Evolutionary conservation across 2,329 filamentous ascomycete genomes (phyloP).

Genomic region (Aureobasidium sp.): DNA sequence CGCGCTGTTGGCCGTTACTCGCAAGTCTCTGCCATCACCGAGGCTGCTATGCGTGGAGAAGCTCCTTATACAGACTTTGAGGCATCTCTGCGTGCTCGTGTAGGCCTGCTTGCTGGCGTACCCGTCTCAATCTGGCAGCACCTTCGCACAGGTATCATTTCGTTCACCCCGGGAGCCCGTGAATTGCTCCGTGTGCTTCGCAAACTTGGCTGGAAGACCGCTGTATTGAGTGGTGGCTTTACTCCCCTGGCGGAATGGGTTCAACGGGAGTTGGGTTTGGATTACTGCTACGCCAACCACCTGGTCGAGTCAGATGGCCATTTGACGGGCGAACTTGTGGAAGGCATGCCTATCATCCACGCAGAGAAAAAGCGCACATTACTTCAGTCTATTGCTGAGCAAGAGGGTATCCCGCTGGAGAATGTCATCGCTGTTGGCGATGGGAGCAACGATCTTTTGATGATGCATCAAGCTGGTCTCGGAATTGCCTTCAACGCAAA

Average conservation of each 20-base stretch:
- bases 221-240: constrained; percentile 89
- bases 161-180: constrained; percentile 72
- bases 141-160: constrained; percentile 61
- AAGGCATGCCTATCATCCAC: constrained; percentile 65
- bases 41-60: constrained; percentile 91
- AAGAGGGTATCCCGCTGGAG: constrained; percentile 57
- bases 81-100: constrained; percentile 71
- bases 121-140: constrained; percentile 63
- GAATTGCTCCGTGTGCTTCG: constrained; percentile 69
- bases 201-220: constrained; percentile 74
- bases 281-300: constrained; percentile 85
- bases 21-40: constrained; percentile 80
- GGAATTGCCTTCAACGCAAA: constrained; percentile 83
- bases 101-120: constrained; percentile 73
- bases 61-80: constrained; percentile 67
- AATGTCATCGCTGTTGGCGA: constrained; percentile 72
- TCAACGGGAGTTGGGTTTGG: constrained; percentile 69
- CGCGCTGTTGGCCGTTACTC: constrained; percentile 62
- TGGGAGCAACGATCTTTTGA: constrained; percentile 74
- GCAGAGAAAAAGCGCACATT: constrained; percentile 67
- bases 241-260: constrained; percentile 83
- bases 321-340: constrained; percentile 66
- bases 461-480: constrained; percentile 68
- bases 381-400: constrained; percentile 61
- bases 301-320: constrained; percentile 53